A percentile compares a stretch with the other conserved stretches of the same genome.
Evolutionary conservation across 495 filamentous ascomycete genomes (phyloP).

Genomic region (Podospora appendiculata): DNA sequence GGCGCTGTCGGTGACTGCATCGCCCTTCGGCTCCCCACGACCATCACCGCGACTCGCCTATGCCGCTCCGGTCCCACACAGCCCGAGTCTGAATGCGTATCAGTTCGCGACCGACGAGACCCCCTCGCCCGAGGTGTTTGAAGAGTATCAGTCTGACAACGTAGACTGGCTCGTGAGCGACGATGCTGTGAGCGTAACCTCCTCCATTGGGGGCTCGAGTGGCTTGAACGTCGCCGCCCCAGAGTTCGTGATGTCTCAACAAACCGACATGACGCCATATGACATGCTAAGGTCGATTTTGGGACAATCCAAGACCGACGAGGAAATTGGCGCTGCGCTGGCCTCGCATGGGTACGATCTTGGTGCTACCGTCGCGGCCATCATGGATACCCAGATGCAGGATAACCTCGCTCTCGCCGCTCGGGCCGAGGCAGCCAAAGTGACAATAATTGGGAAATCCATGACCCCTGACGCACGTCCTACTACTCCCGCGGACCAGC

Average conservation of each 20-base stretch:
- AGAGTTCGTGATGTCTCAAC: constrained; percentile 62
- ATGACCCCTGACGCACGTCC: constrained; percentile 67
- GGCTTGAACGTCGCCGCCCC: constrained; percentile 69
- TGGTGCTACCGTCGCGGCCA: constrained; percentile 74
- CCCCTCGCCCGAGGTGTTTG: constrained; percentile 76
- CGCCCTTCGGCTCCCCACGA: constrained; percentile 89
- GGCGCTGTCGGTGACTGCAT: constrained; percentile 65
- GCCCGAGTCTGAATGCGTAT: constrained; percentile 87
- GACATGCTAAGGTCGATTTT: constrained; percentile 96
- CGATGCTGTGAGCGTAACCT: constrained; percentile 72
- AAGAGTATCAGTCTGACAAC: constrained; percentile 85
- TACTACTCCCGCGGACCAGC: constrained; percentile 60
- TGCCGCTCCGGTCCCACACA: constrained; percentile 86
- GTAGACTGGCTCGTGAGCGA: constrained; percentile 96
- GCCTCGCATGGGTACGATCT: constrained; percentile 89
- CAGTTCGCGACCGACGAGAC: constrained; percentile 71
- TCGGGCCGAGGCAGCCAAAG: constrained; percentile 41
- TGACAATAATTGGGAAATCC: constrained; percentile 82
- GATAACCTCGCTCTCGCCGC: constrained; percentile 32
- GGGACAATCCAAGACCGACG: constrained; percentile 79
- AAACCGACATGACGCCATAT: constrained; percentile 91
- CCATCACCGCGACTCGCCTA: constrained; percentile 90
- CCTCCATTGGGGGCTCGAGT: constrained; percentile 54
- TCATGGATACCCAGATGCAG: constrained; percentile 59
- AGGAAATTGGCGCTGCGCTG: constrained; percentile 85